Conservation (phyloP, 31 red algal species). For the Odonthalia washingtoniensis region DNA sequence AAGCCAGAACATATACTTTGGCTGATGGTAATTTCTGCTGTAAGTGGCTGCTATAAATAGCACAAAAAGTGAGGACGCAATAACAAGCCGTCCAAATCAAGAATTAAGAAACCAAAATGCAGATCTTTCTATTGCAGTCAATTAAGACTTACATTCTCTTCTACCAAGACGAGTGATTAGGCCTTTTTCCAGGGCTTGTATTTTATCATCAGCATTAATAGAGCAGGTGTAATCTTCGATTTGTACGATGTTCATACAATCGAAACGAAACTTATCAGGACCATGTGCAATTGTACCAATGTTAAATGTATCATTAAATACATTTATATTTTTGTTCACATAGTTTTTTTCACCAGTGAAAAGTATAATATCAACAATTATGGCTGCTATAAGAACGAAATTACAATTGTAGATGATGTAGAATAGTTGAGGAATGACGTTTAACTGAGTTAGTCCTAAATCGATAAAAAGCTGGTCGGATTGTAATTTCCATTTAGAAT, state of each 20-base stretch:
- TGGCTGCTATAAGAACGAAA: conserved; percentile 18
- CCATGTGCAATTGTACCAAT: conserved; percentile 39
- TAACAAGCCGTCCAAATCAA: too few species aligned
- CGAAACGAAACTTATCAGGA: neutral
- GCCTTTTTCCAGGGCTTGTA: neutral
- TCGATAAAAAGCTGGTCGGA: neutral
- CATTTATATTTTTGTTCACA: neutral
- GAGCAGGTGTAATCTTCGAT: conserved; percentile 1
- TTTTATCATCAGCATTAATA: conserved; percentile 34
- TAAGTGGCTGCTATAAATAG: too few species aligned
- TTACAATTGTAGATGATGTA: too few species aligned
- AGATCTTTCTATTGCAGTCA: too few species aligned
- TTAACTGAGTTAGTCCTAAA: conserved; percentile 11
- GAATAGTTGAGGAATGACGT: conserved; percentile 33
- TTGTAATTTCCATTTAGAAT: conserved; percentile 8
- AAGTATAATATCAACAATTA: conserved; percentile 47
- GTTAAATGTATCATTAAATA: neutral
- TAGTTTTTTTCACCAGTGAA: too few species aligned
- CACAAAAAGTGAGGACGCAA: too few species aligned
- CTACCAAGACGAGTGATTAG: neutral
- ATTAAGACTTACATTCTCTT: conserved; percentile 11
- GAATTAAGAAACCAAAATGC: too few species aligned
- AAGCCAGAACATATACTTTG: too few species aligned
- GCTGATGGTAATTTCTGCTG: too few species aligned
- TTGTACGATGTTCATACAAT: neutral